phyloP scores from a whole-genome alignment of 139 green algal genomes.

The Zygnema circumcarinatum region DNA sequence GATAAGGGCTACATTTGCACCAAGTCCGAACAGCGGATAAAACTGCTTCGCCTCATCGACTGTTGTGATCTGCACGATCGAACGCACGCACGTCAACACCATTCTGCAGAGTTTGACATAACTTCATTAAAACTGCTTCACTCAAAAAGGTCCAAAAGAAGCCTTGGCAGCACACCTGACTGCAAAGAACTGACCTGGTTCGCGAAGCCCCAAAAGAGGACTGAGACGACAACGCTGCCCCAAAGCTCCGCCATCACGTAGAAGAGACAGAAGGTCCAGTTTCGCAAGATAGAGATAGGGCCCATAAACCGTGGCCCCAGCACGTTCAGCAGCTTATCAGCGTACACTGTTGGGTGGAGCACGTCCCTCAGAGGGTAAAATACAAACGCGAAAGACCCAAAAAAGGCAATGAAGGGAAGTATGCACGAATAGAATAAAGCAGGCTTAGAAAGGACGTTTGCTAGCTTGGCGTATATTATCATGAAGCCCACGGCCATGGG shows the following conservation, averaged over 20 bases:
- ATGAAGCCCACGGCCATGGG: slow-evolving; percentile 87
- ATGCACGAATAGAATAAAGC: slow-evolving; percentile 98
- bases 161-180: no score
- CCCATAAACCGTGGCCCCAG: slow-evolving; percentile 83
- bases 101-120: no score
- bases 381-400: slow-evolving; percentile 92
- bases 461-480: slow-evolving; percentile 86
- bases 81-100: no score
- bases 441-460: slow-evolving; percentile 88
- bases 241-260: slow-evolving; percentile 99
- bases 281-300: slow-evolving; percentile 97
- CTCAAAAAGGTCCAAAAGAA: no score
- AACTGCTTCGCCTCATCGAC: slow-evolving; percentile 98
- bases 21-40: slow-evolving; percentile 98
- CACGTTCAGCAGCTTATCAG: slow-evolving; percentile 77
- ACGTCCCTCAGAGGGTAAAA: slow-evolving; percentile 91
- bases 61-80: slow-evolving; percentile 85
- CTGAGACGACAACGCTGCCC: slow-evolving; percentile 97
- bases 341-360: slow-evolving; percentile 89
- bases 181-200: no score
- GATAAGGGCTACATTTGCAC: slow-evolving; percentile 97
- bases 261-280: slow-evolving; percentile 99
- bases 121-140: no score
- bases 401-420: slow-evolving; percentile 98
- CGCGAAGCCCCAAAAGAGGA: slow-evolving; percentile 98